Evolutionary conservation across 2,329 filamentous ascomycete genomes (phyloP).

Genomic region (Keithomyces neogunnii): DNA sequence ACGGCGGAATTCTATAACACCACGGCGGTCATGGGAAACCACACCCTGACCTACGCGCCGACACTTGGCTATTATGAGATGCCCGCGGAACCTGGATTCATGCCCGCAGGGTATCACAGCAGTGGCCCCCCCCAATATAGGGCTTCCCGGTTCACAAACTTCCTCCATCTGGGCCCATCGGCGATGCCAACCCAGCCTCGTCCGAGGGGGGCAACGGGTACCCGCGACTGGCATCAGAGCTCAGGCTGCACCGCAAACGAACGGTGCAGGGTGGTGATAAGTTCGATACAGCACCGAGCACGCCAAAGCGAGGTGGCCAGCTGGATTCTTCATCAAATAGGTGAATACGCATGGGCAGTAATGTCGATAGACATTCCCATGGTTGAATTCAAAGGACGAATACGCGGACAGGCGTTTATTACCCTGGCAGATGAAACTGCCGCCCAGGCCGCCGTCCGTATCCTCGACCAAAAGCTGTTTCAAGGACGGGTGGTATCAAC

Average conservation of each 20-base stretch:
- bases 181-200: not conserved
- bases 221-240: slow-evolving; percentile 1
- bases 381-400: slow-evolving; percentile 12
- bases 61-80: slow-evolving; percentile 1
- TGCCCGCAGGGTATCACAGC: not conserved
- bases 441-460: slow-evolving; percentile 15
- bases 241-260: slow-evolving; percentile 7
- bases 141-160: not conserved
- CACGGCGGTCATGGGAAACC: not conserved
- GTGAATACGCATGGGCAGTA: slow-evolving; percentile 12
- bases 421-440: slow-evolving; percentile 14
- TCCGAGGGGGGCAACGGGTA: not conserved
- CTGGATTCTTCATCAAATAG: slow-evolving; percentile 20
- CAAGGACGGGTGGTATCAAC: slow-evolving; percentile 14
- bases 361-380: slow-evolving; percentile 17
- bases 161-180: too few relatives aligned
- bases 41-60: not conserved
- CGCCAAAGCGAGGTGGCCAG: slow-evolving; percentile 14
- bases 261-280: slow-evolving; percentile 17
- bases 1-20: slow-evolving; percentile 5
- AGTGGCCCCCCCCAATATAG: not conserved
- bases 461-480: slow-evolving; percentile 18
- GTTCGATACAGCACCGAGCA: slow-evolving; percentile 16
- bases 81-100: not conserved
- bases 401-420: slow-evolving; percentile 19